These are phyloP conservation scores for Hemisphaericaspora lyxosophila DNA, from an alignment of 1,139 yeast species.

Conservation along the genomic window DNA sequence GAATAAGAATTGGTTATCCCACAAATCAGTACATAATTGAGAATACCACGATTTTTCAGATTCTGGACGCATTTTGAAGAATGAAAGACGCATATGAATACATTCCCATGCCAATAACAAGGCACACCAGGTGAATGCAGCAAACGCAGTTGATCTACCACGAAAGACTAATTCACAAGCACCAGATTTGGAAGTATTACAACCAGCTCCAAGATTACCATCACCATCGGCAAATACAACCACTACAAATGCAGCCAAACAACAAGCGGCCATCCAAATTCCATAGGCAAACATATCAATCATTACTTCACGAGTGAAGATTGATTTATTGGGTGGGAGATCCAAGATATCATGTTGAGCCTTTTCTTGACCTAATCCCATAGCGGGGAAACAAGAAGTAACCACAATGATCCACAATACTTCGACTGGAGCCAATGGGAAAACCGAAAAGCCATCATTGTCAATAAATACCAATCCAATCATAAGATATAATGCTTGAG, in stretches of 20 bases:
- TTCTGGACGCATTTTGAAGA: constrained; percentile 75
- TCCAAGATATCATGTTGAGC: constrained; percentile 69
- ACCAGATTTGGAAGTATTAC: constrained; percentile 44
- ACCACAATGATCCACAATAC: constrained; percentile 78
- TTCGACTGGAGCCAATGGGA: constrained; percentile 78
- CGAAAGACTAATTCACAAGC: constrained; percentile 66
- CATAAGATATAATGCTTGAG: constrained; percentile 70
- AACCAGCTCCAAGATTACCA: constrained; percentile 65
- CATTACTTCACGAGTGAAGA: constrained; percentile 70
- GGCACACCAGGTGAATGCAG: constrained; percentile 89
- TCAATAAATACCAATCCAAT: constrained; percentile 74
- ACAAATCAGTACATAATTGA: constrained; percentile 57
- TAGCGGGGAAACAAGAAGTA: constrained; percentile 81
- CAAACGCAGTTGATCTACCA: constrained; percentile 81
- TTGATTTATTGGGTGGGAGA: constrained; percentile 61
- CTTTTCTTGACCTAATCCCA: constrained; percentile 78
- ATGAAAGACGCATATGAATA: constrained; percentile 70
- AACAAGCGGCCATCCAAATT: constrained; percentile 67
- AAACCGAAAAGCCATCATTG: constrained; percentile 57
- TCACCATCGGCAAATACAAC: constrained; percentile 66
- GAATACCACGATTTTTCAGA: constrained; percentile 60
- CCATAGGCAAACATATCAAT: constrained; percentile 79
- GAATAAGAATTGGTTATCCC: constrained; percentile 76
- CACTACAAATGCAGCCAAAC: constrained; percentile 66
- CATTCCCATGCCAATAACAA: constrained; percentile 89